These are phyloP conservation scores for Barnettozyma hawaiiensis DNA, from an alignment of 1,139 yeast genomes.

Conservation along the genomic window DNA sequence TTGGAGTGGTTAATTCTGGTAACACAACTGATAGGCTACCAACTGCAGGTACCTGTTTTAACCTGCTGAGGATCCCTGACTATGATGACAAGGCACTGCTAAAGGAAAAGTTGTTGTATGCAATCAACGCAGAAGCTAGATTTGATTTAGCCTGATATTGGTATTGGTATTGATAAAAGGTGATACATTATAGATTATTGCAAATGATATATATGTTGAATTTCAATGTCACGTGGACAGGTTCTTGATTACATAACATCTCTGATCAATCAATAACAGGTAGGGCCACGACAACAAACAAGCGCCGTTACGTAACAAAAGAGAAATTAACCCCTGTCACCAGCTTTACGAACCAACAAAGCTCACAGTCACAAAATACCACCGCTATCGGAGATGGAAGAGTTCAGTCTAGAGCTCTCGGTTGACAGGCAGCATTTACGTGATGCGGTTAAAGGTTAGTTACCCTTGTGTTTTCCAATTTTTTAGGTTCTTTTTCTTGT, in stretches of 20 bases:
- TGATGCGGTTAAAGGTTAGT: conserved; percentile 33
- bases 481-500: too few species aligned
- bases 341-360: neutral
- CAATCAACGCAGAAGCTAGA: conserved; percentile 78
- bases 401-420: conserved; percentile 30
- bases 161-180: neutral
- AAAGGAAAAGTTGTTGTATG: conserved; percentile 60
- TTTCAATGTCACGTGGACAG: too few species aligned
- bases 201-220: too few species aligned
- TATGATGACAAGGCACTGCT: conserved; percentile 57
- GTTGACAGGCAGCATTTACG: conserved; percentile 31
- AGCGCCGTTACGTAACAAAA: too few species aligned
- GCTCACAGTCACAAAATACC: neutral
- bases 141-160: conserved; percentile 61
- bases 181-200: neutral
- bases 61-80: conserved; percentile 78
- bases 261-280: neutral
- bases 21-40: conserved; percentile 56
- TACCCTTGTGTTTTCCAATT: neutral
- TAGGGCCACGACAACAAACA: neutral
- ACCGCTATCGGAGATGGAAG: conserved; percentile 22
- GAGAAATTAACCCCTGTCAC: too few species aligned
- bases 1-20: conserved; percentile 77
- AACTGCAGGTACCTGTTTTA: conserved; percentile 91
- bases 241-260: too few species aligned